Base-by-base conservation (phyloP, 352 stramenopile species). In the Phytophthora hibernalis region DNA sequence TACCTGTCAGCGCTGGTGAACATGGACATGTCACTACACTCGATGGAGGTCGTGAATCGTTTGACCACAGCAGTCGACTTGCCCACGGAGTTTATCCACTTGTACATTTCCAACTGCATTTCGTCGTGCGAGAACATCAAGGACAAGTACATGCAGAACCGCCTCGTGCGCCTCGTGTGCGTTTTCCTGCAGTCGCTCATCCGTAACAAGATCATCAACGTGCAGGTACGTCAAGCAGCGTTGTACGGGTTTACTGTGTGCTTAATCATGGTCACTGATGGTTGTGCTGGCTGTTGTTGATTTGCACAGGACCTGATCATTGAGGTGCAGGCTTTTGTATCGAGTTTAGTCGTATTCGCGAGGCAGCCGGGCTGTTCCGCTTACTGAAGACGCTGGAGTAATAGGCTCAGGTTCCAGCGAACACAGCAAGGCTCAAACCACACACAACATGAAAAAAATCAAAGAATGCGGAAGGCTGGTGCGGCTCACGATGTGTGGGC, bases 81-180 rank as follows among this genome's bases (percentile, higher is more conserved):
- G 49, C 97, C 98, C 64, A 97, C 96, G 8, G 97, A 99, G 79
- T 99, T 99, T 72, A 98, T 99, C 54, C 97, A 99, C 73, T 72
- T 99, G 69, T 99, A 99, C 79, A 99, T 99, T 76, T 98, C 92
- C 21, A 99, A 98, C 79, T 99, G 97, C 78, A 99, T 99, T 82
- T 98, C 93, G 38, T 98, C 85, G 62, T 99, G 97, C 75, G 97
- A 99, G 76, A 99, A 98, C 69, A 98, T 99, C 73, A 98, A 98
- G 80, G 97, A 99, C 88, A 98, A 98, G 76, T 98, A 99, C 83
- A 97, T 98, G 79, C 90, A 97, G 72, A 99, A 99, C 80, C 95
- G 97, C 15, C 88, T 99, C 31, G 97, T 99, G 59, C 90, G 97
- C 45, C 85, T 99, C 49, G 96, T 99, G 38, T 99, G 97, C 70